Evolutionary conservation across 495 filamentous ascomycete genomes (phyloP), one percentile per base, ranked within the genome.

Genomic region (Trypethelium eluteriae): DNA sequence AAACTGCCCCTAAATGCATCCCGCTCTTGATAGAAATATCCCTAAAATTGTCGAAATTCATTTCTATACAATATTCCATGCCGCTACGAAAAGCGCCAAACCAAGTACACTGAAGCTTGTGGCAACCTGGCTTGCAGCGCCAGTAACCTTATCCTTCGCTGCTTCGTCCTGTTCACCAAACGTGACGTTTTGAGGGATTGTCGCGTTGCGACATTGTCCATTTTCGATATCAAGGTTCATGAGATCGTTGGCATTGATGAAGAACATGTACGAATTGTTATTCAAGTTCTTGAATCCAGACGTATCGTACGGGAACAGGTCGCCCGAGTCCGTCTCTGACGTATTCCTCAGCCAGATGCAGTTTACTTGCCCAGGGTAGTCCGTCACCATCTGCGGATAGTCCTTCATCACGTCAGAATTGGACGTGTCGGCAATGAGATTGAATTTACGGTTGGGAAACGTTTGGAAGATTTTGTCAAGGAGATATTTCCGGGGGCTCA

Each of bases 341-440:
- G 86, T 89, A 74, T 93, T 93, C n/a, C 89, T 82, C 2, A 93
- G 77, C 64, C 88, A 83, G 68, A 93, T 91, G 74, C 89, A 93
- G 68, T 88, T 84, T n/a, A 92, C 87, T 71, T 89, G 85, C 32
- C 77, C 81, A 0, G 89, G 88, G 70, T 84, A 88, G 35, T 87
- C 82, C 49, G 76, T 81, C 2, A 76, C 87, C 72, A 91, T 78
- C 67, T 79, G 77, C 1, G 89, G 89, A 71, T 93, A 92, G 71
- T 84, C 86, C 38, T 70, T 81, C 89, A 92, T 89, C 65, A 91
- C 82, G 73, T 93, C 89, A 38, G 82, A 83, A 77, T 93, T 93
- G 65, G 83, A 86, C 0, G 89, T 92, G 74, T 93, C 89, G 63
- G 86, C 89, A 1, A 92, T 75, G 9, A 93, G 82, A 36, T 92